These are phyloP conservation scores for Exophiala oligosperma DNA, from an alignment of 2,329 filamentous ascomycete genomes.

Conservation along the genomic window DNA sequence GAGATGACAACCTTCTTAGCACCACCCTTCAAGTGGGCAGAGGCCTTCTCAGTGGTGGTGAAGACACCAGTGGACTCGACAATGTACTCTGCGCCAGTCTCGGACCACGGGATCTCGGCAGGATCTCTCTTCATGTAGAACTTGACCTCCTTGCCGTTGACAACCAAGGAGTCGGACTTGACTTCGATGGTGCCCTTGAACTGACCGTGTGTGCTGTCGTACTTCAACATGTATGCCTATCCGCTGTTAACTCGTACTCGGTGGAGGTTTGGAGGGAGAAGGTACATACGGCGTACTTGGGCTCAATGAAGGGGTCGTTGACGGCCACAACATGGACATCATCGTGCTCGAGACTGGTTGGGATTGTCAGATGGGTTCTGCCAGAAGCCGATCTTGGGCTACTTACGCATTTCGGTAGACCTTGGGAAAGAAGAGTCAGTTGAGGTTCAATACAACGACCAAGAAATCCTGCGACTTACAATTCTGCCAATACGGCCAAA, in stretches of 20 bases:
- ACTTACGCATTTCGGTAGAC: constrained; percentile 95
- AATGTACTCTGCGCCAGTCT: constrained; percentile 87
- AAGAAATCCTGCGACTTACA: constrained; percentile 42
- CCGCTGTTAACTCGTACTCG: constrained; percentile 5
- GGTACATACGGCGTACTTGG: constrained; percentile 87
- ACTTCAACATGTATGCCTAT: constrained; percentile 99
- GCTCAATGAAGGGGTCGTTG: constrained; percentile 99
- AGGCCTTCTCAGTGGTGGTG: constrained; percentile 97
- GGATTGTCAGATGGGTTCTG: constrained; percentile 10
- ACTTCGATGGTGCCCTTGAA: constrained; percentile 91
- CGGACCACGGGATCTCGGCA: constrained; percentile 82
- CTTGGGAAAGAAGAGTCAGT: constrained; percentile 30
- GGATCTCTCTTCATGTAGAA: constrained; percentile 96
- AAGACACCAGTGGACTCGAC: constrained; percentile 99
- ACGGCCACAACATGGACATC: constrained; percentile 93
- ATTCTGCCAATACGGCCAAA: constrained; percentile 99
- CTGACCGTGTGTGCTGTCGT: constrained; percentile 93
- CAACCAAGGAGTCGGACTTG: constrained; percentile 69
- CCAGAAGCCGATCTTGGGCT: constrained; percentile 27
- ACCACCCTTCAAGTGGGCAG: constrained; percentile 89
- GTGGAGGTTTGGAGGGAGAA: not conserved
- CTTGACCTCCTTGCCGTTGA: constrained; percentile 93
- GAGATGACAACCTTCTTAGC: constrained; percentile 93
- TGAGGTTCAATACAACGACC: too few relatives aligned
- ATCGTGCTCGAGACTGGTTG: constrained; percentile 70